Base-by-base conservation (phyloP, 768 basidiomycete genomes). In the Pulveroboletus sp. region DNA sequence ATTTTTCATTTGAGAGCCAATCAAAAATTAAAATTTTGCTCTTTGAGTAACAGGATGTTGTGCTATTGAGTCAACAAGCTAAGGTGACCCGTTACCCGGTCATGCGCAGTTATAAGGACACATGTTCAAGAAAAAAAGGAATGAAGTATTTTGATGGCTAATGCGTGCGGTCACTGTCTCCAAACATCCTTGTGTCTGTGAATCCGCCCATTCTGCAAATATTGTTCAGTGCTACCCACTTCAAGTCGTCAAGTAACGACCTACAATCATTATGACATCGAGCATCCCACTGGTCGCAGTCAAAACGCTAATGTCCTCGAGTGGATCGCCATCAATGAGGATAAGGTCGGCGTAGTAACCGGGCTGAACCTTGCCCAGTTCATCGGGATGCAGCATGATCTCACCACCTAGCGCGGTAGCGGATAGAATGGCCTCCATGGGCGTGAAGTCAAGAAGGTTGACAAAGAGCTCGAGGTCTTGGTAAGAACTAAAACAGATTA, bases 341-440 rank as follows among this genome's bases (percentile, higher is more conserved):
- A 71, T 54, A 28, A 72, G 57, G 42, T 71, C 70, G 5, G 70
- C 69, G 17, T 65, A 72, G 51, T 64, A 72, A 9, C 71, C 70
- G 1, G 69, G 67, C 15, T 63, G 60, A 37, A 72, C 62, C 43
- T 71, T 71, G 2, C 69, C 71, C 6, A 72, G 55, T n/a, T 70
- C 69, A 17, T 71, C 43, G 1, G 69, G 67, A 42, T 64, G 71
- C 40, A 63, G 24, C 67, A 70, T 68, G 18, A 71, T 43, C 47
- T 71, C 69, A 12, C 69, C 71, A 10, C 71, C 71, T n/a, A 66
- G 50, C 0, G 66, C 65, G 0, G 68, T 72, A 12, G 67, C 69
- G 3, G 68, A 62, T 27, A 71, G 17, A 35, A 71, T 71, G 8
- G 67, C 65, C 35, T 71, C 69, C 69, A 71, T 69, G 8, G 71